These are phyloP conservation scores for Acephala macrosclerotiorum DNA, from an alignment of 2,329 filamentous ascomycete genomes.

Conservation along the genomic window DNA sequence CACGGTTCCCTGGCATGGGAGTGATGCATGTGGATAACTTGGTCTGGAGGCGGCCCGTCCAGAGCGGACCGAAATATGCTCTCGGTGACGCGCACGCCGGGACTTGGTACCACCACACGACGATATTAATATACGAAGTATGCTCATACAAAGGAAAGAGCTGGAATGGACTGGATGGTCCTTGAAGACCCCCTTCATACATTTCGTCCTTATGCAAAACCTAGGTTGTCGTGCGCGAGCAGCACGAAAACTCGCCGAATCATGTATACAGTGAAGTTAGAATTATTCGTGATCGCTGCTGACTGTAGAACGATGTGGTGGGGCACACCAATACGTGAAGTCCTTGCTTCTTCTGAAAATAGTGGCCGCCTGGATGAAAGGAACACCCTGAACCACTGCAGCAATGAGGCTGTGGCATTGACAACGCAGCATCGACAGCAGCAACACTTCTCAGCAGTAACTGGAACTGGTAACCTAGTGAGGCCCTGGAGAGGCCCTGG, in stretches of 20 bases:
- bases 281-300: conserved; percentile 18
- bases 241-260: neutral
- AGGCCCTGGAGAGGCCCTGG: neutral
- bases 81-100: conserved; percentile 4
- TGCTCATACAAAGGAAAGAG: neutral
- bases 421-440: conserved; percentile 22
- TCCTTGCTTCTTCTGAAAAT: conserved; percentile 18
- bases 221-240: neutral
- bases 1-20: neutral
- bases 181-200: neutral
- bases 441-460: neutral
- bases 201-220: conserved; percentile 9
- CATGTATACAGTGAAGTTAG: conserved; percentile 7
- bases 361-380: conserved; percentile 17
- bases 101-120: neutral
- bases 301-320: conserved; percentile 13
- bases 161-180: neutral
- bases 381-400: conserved; percentile 3
- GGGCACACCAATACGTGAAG: conserved; percentile 18
- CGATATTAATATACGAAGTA: conserved; percentile 5
- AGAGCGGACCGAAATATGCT: neutral
- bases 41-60: conserved; percentile 3
- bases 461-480: neutral
- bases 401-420: conserved; percentile 25
- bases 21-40: neutral